phyloP scores from a whole-genome alignment of 768 basidiomycete species.

The Russula olivacea region DNA sequence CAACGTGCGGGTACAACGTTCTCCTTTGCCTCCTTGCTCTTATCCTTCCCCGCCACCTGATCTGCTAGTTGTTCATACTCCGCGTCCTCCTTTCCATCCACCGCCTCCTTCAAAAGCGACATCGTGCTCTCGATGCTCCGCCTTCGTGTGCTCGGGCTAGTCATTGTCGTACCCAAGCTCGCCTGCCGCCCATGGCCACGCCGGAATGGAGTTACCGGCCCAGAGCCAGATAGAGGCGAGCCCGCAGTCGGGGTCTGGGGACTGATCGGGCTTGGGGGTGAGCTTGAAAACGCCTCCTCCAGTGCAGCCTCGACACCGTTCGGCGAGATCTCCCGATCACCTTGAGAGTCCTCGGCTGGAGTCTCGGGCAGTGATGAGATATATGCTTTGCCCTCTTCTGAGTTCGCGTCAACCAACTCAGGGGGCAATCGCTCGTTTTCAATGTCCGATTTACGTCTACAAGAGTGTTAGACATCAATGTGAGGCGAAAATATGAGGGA shows the following conservation, averaged over 20 bases:
- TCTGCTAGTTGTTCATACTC: constrained; percentile 30
- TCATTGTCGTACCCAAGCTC: constrained; percentile 92
- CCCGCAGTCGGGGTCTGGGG: constrained; percentile 27
- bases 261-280: constrained; percentile 26
- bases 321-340: constrained; percentile 28
- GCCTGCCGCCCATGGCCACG: constrained; percentile 71
- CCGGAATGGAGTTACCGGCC: constrained; percentile 45
- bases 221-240: constrained; percentile 24
- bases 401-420: constrained; percentile 80
- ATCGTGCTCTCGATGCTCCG: constrained; percentile 94
- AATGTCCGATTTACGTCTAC: constrained; percentile 92
- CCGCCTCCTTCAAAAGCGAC: constrained; percentile 88
- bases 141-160: constrained; percentile 87
- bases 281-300: constrained; percentile 30
- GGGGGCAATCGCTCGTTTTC: constrained; percentile 99
- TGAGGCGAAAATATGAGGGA: not conserved
- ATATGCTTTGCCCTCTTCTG: constrained; percentile 61
- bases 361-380: constrained; percentile 49
- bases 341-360: constrained; percentile 41
- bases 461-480: not conserved
- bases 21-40: constrained; percentile 20
- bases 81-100: constrained; percentile 61
- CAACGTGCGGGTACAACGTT: constrained; percentile 22
- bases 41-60: constrained; percentile 21
- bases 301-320: constrained; percentile 33